Percentiles rank a stretch among this genome's conserved stretches.
Conservation (phyloP, 1,284 basidiomycete genomes). For the Pseudozyma tsukubaensis region DNA sequence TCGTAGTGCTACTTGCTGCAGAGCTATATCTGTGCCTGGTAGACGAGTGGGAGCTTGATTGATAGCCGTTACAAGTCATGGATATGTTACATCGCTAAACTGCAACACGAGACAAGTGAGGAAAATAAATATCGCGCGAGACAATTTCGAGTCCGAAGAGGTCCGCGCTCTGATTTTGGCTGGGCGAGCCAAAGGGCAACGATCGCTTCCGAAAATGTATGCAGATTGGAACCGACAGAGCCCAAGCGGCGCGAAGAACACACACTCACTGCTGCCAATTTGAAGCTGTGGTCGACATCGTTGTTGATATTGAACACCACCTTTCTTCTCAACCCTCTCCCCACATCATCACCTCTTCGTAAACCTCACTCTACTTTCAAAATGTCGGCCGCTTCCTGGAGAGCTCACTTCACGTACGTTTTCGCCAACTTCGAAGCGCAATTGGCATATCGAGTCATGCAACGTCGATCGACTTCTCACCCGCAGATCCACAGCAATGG, state of each 20-base stretch:
- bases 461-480: no score
- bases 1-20: not conserved
- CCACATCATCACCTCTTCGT: slow-evolving; percentile 4
- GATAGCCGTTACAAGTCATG: not conserved
- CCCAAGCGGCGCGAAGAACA: slow-evolving; percentile 13
- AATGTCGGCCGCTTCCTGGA: slow-evolving; percentile 66
- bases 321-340: slow-evolving; percentile 5
- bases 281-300: not conserved
- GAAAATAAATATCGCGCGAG: slow-evolving; percentile 10
- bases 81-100: not conserved
- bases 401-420: slow-evolving; percentile 65
- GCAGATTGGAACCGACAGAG: slow-evolving; percentile 2
- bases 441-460: no score
- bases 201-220: slow-evolving; percentile 36
- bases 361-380: slow-evolving; percentile 16
- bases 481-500: no score
- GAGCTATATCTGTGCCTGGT: not conserved
- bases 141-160: slow-evolving; percentile 11
- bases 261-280: slow-evolving; percentile 7
- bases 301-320: slow-evolving; percentile 19
- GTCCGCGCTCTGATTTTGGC: slow-evolving; percentile 17
- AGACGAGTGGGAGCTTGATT: not conserved
- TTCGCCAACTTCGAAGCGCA: not conserved
- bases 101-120: not conserved
- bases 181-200: not conserved